These are phyloP conservation scores for Albophoma yamanashiensis DNA, from an alignment of 2,329 filamentous ascomycete species.

Conservation along the genomic window DNA sequence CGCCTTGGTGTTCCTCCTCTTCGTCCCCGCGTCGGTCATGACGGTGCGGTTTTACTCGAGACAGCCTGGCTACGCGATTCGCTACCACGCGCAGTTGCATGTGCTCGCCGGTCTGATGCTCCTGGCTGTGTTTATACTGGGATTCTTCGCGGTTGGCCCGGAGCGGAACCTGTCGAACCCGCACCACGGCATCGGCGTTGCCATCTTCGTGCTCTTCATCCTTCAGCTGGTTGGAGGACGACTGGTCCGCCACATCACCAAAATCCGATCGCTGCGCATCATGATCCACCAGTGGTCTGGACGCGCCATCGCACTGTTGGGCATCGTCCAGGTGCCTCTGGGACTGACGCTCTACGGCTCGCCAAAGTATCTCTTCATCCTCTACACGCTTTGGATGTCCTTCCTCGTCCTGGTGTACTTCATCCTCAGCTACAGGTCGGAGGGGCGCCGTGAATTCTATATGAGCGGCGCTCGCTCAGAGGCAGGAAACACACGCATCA, in stretches of 20 bases:
- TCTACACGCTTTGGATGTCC: conserved; percentile 71
- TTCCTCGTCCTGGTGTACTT: conserved; percentile 69
- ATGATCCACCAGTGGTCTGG: conserved; percentile 86
- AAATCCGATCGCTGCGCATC: conserved; percentile 36
- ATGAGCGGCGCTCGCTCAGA: conserved; percentile 47
- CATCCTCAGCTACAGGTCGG: conserved; percentile 60
- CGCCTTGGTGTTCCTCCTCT: conserved; percentile 61
- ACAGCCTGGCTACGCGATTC: conserved; percentile 49
- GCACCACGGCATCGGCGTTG: conserved; percentile 74
- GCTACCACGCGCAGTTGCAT: conserved; percentile 65
- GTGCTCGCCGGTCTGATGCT: conserved; percentile 56
- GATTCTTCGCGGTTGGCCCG: conserved; percentile 69
- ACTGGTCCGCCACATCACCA: conserved; percentile 43
- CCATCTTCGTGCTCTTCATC: conserved; percentile 63
- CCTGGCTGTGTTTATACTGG: conserved; percentile 63
- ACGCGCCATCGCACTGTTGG: conserved; percentile 65
- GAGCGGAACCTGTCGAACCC: conserved; percentile 65
- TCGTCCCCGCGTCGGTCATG: conserved; percentile 66
- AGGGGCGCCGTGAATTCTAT: conserved; percentile 43
- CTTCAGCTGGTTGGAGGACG: conserved; percentile 61
- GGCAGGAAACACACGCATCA: conserved; percentile 25
- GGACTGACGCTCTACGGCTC: conserved; percentile 90
- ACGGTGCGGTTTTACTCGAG: conserved; percentile 59
- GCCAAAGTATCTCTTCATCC: conserved; percentile 71
- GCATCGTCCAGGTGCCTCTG: conserved; percentile 77